A percentile compares a stretch with the other conserved stretches of the same genome.
phyloP scores from a whole-genome alignment of 805 yeast species.

The Grigorovia jiainica region DNA sequence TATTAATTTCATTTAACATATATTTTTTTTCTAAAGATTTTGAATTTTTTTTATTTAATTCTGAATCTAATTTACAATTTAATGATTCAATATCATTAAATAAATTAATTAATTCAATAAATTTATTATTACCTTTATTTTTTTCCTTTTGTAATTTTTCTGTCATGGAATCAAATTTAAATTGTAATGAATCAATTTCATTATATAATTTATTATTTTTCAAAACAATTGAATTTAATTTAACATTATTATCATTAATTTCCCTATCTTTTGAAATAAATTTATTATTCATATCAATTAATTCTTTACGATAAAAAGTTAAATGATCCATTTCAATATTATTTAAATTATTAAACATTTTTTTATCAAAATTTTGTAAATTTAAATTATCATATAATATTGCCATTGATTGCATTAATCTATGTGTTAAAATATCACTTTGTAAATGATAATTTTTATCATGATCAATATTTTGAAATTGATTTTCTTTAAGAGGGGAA shows the following conservation, averaged over 20 bases:
- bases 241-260: slow-evolving; percentile 16
- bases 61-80: slow-evolving; percentile 36
- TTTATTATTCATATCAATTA: slow-evolving; percentile 38
- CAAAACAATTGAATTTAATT: no score
- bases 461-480: slow-evolving; percentile 10
- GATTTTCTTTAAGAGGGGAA: no score
- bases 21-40: slow-evolving; percentile 52
- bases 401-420: slow-evolving; percentile 47
- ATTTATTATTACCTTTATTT: not conserved
- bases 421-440: slow-evolving; percentile 50
- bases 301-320: slow-evolving; percentile 36
- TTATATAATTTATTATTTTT: slow-evolving; percentile 19
- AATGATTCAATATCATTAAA: slow-evolving; percentile 32
- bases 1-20: slow-evolving; percentile 47
- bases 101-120: slow-evolving; percentile 13
- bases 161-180: no score
- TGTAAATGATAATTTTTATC: slow-evolving; percentile 26
- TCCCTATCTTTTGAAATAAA: slow-evolving; percentile 30
- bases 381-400: slow-evolving; percentile 36
- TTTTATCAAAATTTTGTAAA: slow-evolving; percentile 38
- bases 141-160: no score
- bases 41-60: slow-evolving; percentile 37
- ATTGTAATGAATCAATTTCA: slow-evolving; percentile 23
- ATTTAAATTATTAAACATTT: slow-evolving; percentile 35
- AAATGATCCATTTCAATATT: slow-evolving; percentile 35